Conservation (phyloP, 805 yeast genomes). For the Saturnispora kantuleensis region DNA sequence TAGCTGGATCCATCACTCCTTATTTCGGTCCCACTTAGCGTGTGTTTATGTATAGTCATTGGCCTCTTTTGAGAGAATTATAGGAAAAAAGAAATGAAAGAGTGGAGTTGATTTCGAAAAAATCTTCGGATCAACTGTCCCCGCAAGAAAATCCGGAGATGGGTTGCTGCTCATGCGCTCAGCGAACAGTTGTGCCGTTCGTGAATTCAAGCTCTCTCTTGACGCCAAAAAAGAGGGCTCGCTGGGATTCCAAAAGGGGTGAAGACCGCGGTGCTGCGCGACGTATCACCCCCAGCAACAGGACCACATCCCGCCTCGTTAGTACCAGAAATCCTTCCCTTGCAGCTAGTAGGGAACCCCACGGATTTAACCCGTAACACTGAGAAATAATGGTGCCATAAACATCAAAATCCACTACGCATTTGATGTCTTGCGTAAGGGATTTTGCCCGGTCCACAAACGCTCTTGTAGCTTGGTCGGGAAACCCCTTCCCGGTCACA, state of each 20-base stretch:
- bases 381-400: constrained; percentile 44
- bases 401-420: constrained; percentile 55
- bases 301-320: constrained; percentile 1
- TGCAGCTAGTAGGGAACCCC: constrained; percentile 1
- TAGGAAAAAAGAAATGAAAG: neutral
- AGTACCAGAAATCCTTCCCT: constrained; percentile 4
- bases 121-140: neutral
- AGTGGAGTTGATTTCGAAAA: neutral
- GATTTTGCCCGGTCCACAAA: constrained; percentile 24
- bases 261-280: neutral
- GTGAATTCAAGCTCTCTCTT: constrained; percentile 9
- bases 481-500: constrained; percentile 60
- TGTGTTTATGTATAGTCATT: constrained; percentile 20
- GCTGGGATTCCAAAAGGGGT: constrained; percentile 7
- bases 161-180: constrained; percentile 1
- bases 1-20: neutral
- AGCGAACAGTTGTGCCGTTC: neutral
- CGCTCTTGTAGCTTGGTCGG: constrained; percentile 43
- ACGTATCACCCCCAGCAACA: neutral
- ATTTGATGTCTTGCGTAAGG: constrained; percentile 30
- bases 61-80: too few species aligned
- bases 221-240: constrained; percentile 10
- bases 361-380: constrained; percentile 3
- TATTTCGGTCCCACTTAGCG: neutral
- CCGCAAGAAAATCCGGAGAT: constrained; percentile 1